These are phyloP conservation scores for Trichoderma atroviride DNA, from an alignment of 2,329 filamentous ascomycete species.

Conservation along the genomic window DNA sequence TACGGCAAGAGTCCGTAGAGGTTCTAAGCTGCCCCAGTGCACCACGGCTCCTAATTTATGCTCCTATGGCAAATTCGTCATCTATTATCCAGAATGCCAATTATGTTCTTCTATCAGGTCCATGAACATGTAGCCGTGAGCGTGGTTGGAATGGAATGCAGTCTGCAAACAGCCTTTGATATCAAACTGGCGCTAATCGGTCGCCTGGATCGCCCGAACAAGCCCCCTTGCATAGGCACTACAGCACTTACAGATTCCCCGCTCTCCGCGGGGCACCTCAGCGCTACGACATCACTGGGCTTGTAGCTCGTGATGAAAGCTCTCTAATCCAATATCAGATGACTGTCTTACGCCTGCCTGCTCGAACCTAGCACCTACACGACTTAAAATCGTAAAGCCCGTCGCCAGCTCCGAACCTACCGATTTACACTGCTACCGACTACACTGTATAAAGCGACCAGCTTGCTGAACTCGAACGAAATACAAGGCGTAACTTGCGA, in stretches of 20 bases:
- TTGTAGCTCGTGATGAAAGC: slow-evolving; percentile 30
- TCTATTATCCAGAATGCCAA: neutral
- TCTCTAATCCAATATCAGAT: slow-evolving; percentile 30
- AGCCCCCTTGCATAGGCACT: slow-evolving; percentile 5
- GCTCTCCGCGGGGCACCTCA: slow-evolving; percentile 34
- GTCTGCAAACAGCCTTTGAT: neutral
- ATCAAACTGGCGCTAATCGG: neutral
- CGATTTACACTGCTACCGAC: neutral
- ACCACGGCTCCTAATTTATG: neutral
- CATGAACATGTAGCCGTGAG: neutral
- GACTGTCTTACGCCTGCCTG: slow-evolving; percentile 27
- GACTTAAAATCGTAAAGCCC: neutral
- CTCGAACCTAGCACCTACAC: neutral
- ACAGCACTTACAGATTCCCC: slow-evolving; percentile 12
- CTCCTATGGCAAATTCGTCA: neutral
- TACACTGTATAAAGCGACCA: neutral
- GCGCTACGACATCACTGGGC: slow-evolving; percentile 30
- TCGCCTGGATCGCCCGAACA: neutral
- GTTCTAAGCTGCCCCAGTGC: neutral
- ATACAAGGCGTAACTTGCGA: neutral
- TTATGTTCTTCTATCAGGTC: neutral
- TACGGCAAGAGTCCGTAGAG: rapidly evolving
- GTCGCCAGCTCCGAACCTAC: neutral
- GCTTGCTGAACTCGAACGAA: neutral
- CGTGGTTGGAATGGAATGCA: neutral